Evolutionary conservation across 2,329 filamentous ascomycete species (phyloP).

Genomic region (Pseudogymnoascus sp.): DNA sequence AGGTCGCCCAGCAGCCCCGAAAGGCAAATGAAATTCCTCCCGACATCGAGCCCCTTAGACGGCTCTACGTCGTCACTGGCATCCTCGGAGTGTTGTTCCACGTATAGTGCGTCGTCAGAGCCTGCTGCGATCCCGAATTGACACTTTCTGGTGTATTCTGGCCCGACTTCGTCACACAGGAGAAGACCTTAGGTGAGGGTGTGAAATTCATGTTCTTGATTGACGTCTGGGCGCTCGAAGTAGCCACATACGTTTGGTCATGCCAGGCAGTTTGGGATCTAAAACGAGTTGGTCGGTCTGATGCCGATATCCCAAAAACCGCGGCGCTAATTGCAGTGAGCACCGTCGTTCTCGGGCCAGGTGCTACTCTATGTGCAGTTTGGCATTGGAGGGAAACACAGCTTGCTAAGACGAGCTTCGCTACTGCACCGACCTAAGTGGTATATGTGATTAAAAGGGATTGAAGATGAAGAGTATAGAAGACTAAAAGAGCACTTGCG

Average conservation of each 20-base stretch:
- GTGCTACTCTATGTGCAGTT: constrained; percentile 1
- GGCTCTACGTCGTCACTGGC: not conserved
- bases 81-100: not conserved
- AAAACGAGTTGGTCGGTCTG: not conserved
- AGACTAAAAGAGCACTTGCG: not conserved
- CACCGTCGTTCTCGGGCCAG: constrained; percentile 6
- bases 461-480: not conserved
- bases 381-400: constrained; percentile 9
- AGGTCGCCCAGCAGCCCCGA: not conserved
- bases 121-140: not conserved
- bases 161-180: not conserved
- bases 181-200: not conserved
- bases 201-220: not conserved
- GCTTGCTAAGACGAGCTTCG: not conserved
- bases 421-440: not conserved
- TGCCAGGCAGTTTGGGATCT: constrained; percentile 5
- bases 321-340: not conserved
- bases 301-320: not conserved
- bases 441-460: not conserved
- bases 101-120: not conserved
- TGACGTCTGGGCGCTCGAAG: not conserved
- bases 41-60: not conserved
- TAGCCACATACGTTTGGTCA: not conserved
- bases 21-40: not conserved
- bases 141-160: not conserved